Conservation (phyloP, 148 eudicot genomes). For the Diospyros lotus region DNA sequence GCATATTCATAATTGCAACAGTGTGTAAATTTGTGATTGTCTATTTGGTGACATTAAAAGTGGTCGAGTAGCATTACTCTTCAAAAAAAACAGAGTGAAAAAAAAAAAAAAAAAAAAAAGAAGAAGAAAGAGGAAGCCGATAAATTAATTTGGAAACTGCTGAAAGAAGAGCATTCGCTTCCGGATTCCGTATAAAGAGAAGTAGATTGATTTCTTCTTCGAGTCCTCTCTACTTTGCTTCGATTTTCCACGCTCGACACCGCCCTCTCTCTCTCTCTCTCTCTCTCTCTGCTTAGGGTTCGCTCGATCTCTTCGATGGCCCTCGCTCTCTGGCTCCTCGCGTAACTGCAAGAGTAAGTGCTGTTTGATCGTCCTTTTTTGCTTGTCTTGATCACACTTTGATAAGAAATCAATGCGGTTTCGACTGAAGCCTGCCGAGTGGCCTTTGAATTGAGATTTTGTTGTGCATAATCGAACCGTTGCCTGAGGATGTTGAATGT, state of each 20-base stretch:
- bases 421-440: background rate
- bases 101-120: too few species aligned
- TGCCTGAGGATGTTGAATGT: too few species aligned
- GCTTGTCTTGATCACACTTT: background rate
- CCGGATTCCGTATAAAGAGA: background rate
- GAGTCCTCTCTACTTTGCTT: background rate
- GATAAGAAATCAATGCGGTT: background rate
- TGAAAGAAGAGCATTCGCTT: background rate
- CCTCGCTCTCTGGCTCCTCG: background rate
- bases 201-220: background rate
- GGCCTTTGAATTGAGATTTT: too few species aligned
- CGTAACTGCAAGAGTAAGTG: background rate
- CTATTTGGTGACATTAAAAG: too few species aligned
- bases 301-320: background rate
- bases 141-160: too few species aligned
- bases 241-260: background rate
- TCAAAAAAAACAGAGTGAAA: too few species aligned
- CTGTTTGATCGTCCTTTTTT: background rate
- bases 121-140: too few species aligned
- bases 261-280: background rate
- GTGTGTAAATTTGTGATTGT: too few species aligned
- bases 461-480: too few species aligned
- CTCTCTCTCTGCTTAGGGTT: conserved; percentile 12
- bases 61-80: too few species aligned
- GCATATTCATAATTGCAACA: too few species aligned